Evolutionary conservation across 768 basidiomycete genomes (phyloP), one percentile per base, ranked within the genome.

Genomic region (Trametes cingulata): DNA sequence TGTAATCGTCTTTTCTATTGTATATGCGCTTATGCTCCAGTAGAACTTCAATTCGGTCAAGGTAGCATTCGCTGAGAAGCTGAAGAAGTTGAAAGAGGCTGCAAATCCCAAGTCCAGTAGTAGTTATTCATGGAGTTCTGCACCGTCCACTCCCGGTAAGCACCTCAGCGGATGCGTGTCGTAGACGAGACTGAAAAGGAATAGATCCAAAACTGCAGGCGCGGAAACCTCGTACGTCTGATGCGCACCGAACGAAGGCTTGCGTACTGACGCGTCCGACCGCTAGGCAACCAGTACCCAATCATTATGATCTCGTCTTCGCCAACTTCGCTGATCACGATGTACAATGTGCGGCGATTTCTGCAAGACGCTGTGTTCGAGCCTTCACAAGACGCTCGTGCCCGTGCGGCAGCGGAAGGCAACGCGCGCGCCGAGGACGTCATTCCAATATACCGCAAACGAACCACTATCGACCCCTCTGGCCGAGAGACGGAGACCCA

Each of bases 271-370:
- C 45, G 15, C 13, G 10, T n/a, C n/a, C 10, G 10, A 10, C 37
- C 24, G 17, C 7, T 72, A 91, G 88, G 83, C 64, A 86, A 85
- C 69, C 85, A 82, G 68, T 90, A 90, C 74, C 96, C 96, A 0
- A 98, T 99, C 69, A 97, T 98, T 73, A 90, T 98, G 78, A 95
- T 99, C 42, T 96, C 95, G 0, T 96, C 95, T 0, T 95, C 90
- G 15, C 95, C 95, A 0, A 98, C 96, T 1, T 87, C 94, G 3
- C 84, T 99, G 56, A 88, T 99, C 70, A 97, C 94, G 6, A 97
- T 99, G 93, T 87, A 95, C 82, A 99, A 99, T 69, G 93, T 98
- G 56, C 92, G 91, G 72, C 85, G 84, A 33, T 97, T 98, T 75
- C 75, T 99, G 15, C 93, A 98, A 76, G 93, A 98, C 68, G 84